Evolutionary conservation across 2,329 filamentous ascomycete species (phyloP), one percentile per base, ranked within the genome.

Genomic region (Paracorniculantispora psalliotae): DNA sequence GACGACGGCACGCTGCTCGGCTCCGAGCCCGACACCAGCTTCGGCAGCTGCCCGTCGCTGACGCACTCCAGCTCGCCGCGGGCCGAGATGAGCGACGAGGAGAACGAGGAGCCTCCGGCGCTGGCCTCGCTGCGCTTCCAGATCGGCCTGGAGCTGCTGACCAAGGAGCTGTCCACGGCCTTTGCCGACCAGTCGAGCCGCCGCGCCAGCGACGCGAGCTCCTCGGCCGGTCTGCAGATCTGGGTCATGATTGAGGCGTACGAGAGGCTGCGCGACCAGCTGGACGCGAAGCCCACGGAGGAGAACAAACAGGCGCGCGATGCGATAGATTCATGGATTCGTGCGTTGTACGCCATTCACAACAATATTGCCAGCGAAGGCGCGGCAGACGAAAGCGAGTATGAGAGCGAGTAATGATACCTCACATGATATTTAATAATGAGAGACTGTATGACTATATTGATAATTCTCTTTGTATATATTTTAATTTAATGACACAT

Each of bases 191-290:
- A 67, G 54, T 56, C 68, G 9, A 59, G 61, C 9, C 68, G 55
- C 59, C 66, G 21, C 19, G 59, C 10, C 66, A 63, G 2, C 58
- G 67, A 37, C 23, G 17, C 67, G 59, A 41, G 63, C 2, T 72
- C 77, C 37, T 72, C 74, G 0, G 75, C 80, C 15, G 75, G 77
- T 1, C 65, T 84, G 43, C 81, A 84, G 65, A 67, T 83, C 19
- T 79, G 78, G 76, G 73, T 80, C 46, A 83, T 84, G 81, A 84
- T 84, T 53, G 81, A 83, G 63, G 81, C 81, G 2, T 84, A 84
- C 64, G 81, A 84, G 71, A 73, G 74, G 60, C 68, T 84, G 59
- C 72, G 79, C 17, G 77, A 82, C 46, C 75, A 76, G 63, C 66
- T 83, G 0, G 64, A 70, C 0, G 70, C 67, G 2, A 71, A 70